Base-by-base conservation (phyloP, 306 rosid genomes). In the Argentina anserina region DNA sequence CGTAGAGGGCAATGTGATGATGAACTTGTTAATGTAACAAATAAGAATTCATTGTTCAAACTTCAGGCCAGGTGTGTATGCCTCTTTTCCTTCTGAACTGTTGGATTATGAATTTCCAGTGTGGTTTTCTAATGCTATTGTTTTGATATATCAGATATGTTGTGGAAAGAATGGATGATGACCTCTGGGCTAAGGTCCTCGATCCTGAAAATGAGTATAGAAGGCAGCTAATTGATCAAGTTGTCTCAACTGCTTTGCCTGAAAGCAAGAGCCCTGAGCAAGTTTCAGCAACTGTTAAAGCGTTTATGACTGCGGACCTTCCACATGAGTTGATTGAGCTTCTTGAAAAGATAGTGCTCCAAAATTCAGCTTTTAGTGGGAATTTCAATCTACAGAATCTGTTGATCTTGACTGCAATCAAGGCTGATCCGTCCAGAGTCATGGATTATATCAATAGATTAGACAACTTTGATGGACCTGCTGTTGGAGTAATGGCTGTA, bases 211-310 rank as follows among this genome's bases (percentile, higher is more conserved):
- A 95, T 88, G 82, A 62, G 34, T 91, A 79, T 74, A 82, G 97
- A 84, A 88, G 97, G 78, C 99, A 88, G 80, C 89, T 95, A 43
- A 91, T 95, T 69, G 99, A 91, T 86, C 99, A 94, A 81, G 97
- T 94, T 63, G 97, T 94, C 58, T 91, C 99, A 29, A 91, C 97
- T 64, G 97, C 97, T 76, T 85, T 94, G 76, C 96, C 99, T 41
- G 99, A 94, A 86, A 94, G 97, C 97, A 87, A 91, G 81, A 94
- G 96, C 82, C 97, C 99, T 25, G 97, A 95, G 65, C 99, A 95
- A 85, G 99, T 95, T 79, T 95, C 99, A 62, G 97, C 99, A 43
- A 86, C 99, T 79, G 99, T 95, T 62, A 91, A 91, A 89, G 99
- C 99, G 65, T 95, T 95, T 82, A 95, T 95, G 99, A 91, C 99